Percentiles rank a stretch among this genome's conserved stretches.
phyloP scores from a whole-genome alignment of 495 filamentous ascomycete species.

The Elaphomyces granulatus region DNA sequence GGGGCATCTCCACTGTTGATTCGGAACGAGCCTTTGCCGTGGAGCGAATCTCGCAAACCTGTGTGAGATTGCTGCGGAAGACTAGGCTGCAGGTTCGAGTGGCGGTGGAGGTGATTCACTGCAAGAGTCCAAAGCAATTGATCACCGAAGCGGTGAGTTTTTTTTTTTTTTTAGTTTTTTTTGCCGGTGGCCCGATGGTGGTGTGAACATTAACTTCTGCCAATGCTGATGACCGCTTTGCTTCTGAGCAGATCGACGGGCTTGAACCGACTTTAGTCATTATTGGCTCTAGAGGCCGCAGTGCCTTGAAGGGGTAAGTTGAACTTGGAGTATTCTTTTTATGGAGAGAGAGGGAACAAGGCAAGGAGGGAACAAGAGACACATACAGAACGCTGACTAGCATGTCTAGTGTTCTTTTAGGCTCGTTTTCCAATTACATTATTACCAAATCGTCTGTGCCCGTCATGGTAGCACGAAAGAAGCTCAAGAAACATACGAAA shows the following conservation, averaged over 20 bases:
- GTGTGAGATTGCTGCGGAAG: slow-evolving; percentile 72
- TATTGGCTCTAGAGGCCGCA: slow-evolving; percentile 76
- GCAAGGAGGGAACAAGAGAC: too few species aligned
- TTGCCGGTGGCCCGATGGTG: too few species aligned
- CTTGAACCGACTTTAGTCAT: slow-evolving; percentile 88
- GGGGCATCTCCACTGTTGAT: slow-evolving; percentile 44
- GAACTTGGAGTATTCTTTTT: neutral
- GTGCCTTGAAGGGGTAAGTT: slow-evolving; percentile 80
- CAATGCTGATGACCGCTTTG: slow-evolving; percentile 11
- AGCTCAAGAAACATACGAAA: slow-evolving; percentile 59
- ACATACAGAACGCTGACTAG: slow-evolving; percentile 2
- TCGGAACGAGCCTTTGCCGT: slow-evolving; percentile 63
- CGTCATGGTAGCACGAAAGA: slow-evolving; percentile 81
- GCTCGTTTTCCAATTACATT: slow-evolving; percentile 93
- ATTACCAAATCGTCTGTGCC: slow-evolving; percentile 94
- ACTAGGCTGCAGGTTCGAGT: slow-evolving; percentile 82
- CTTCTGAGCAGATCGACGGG: slow-evolving; percentile 55
- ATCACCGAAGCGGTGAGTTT: slow-evolving; percentile 59
- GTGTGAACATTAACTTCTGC: too few species aligned
- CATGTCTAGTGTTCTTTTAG: slow-evolving; percentile 59
- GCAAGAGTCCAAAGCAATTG: slow-evolving; percentile 83
- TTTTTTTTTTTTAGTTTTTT: slow-evolving; percentile 3
- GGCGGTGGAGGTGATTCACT: slow-evolving; percentile 91
- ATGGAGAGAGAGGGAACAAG: neutral
- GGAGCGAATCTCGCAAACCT: slow-evolving; percentile 60